Evolutionary conservation across 1,284 basidiomycete genomes (phyloP).

Genomic region (Trichosporon sp.): DNA sequence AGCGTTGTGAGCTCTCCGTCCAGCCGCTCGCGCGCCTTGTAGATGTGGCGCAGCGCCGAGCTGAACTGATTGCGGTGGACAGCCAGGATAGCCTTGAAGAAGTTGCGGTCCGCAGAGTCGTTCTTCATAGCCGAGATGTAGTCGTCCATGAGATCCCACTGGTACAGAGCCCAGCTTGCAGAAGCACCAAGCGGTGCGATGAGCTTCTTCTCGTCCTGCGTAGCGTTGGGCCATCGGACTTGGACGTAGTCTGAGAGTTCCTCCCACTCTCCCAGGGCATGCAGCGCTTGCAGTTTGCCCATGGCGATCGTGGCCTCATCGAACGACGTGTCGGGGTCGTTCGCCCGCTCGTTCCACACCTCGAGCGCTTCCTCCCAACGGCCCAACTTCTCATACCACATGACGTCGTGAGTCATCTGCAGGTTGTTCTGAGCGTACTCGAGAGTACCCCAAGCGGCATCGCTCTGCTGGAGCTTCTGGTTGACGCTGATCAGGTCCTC

Average conservation of each 20-base stretch:
- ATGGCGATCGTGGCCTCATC: conserved; percentile 68
- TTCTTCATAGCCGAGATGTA: conserved; percentile 91
- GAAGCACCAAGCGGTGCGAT: conserved; percentile 97
- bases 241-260: conserved; percentile 80
- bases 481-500: conserved; percentile 96
- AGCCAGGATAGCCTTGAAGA: conserved; percentile 91
- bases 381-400: conserved; percentile 96
- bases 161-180: conserved; percentile 91
- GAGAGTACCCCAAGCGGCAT: conserved; percentile 92
- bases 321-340: conserved; percentile 40
- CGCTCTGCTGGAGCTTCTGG: conserved; percentile 92
- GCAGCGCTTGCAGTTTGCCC: conserved; percentile 91
- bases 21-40: conserved; percentile 87
- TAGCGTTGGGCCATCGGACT: conserved; percentile 79
- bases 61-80: conserved; percentile 95
- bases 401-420: conserved; percentile 48
- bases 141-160: conserved; percentile 98
- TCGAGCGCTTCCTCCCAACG: conserved; percentile 91
- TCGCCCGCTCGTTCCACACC: conserved; percentile 57
- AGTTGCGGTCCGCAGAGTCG: conserved; percentile 90
- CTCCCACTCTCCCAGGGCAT: conserved; percentile 98
- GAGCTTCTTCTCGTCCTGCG: conserved; percentile 75
- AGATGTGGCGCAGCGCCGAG: conserved; percentile 83
- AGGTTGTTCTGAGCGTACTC: conserved; percentile 66
- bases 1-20: conserved; percentile 89